These are phyloP conservation scores for Claviceps cyperi DNA, from an alignment of 2,329 filamentous ascomycete species.

Conservation along the genomic window DNA sequence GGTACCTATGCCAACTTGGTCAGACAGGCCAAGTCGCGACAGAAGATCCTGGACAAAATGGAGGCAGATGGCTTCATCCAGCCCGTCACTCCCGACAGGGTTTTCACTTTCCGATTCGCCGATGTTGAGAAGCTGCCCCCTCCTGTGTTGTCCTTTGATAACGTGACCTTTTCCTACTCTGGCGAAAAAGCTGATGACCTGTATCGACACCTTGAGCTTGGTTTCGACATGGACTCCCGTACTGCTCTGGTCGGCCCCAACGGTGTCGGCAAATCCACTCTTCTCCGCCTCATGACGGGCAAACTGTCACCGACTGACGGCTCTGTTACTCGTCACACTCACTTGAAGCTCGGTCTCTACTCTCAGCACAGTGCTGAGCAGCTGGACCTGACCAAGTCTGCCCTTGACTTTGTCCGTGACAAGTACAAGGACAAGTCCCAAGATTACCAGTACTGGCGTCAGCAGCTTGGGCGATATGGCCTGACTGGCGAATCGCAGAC, in stretches of 20 bases:
- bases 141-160: constrained; percentile 87
- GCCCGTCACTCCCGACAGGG: constrained; percentile 66
- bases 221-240: constrained; percentile 99
- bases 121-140: constrained; percentile 99
- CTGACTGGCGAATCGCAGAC: constrained; percentile 89
- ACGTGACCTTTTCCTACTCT: constrained; percentile 97
- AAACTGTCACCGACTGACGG: constrained; percentile 77
- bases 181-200: constrained; percentile 79
- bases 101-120: constrained; percentile 97
- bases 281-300: constrained; percentile 92
- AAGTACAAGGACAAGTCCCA: constrained; percentile 82
- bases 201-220: constrained; percentile 92
- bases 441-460: constrained; percentile 98
- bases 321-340: constrained; percentile 78
- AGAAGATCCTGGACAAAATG: constrained; percentile 99
- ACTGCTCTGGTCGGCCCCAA: constrained; percentile 95
- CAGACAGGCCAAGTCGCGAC: constrained; percentile 93
- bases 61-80: constrained; percentile 98
- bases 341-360: constrained; percentile 97
- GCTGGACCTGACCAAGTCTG: constrained; percentile 93
- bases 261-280: constrained; percentile 96
- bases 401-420: constrained; percentile 93
- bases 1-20: constrained; percentile 99
- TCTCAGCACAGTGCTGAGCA: constrained; percentile 97
- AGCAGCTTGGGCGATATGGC: constrained; percentile 91